Evolutionary conservation across 495 filamentous ascomycete genomes (phyloP), one percentile per base, ranked within the genome.

Genomic region (Hypoxylon subgilvum): DNA sequence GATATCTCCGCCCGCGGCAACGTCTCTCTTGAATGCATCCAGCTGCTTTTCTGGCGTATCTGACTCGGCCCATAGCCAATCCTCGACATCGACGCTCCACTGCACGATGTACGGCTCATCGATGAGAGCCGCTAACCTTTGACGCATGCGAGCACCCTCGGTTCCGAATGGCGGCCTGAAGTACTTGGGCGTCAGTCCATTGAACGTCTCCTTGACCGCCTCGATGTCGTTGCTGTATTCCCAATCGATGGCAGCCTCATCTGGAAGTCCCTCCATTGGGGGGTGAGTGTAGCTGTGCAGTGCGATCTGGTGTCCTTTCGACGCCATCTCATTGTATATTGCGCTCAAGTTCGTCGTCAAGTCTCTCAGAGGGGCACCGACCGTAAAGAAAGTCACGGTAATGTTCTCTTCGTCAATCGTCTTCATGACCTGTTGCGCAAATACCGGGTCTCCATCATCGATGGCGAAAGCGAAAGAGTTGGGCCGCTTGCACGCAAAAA

Each of bases 391-490:
- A 0, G 88, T 92, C 1, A 88, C 86, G 54, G 81, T 79, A 55
- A 91, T 85, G 31, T 68, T 42, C 27, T 85, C 88, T 8, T 82
- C 78, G 8, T 83, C 79, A 46, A 92, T 75, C 25, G 87, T 84
- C 18, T 78, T 65, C 79, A 89, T 84, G 28, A 92, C 84, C 53
- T 81, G 64, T 59, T 84, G 77, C 4, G 88, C 86, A 51, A 77
- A 78, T 25, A 74, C 51, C 5, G 88, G 88, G 54, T 82, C 74
- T 4, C 88, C 88, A 69, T 92, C 88, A 69, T 92, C 88, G 62
- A 92, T 92, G 44, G 88, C 88, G 68, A 92, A 89, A 0, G 88
- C 88, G 69, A 92, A 90, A 0, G 82, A 85, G 65, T 89, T 88
- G 38, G 88, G 87, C 6, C 86, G 78, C 30, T 78, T 85, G 76